A percentile compares a stretch with the other conserved stretches of the same genome.
Conservation (phyloP, 192 early-diverging fungal species). For the Helicostylum pulchrum region DNA sequence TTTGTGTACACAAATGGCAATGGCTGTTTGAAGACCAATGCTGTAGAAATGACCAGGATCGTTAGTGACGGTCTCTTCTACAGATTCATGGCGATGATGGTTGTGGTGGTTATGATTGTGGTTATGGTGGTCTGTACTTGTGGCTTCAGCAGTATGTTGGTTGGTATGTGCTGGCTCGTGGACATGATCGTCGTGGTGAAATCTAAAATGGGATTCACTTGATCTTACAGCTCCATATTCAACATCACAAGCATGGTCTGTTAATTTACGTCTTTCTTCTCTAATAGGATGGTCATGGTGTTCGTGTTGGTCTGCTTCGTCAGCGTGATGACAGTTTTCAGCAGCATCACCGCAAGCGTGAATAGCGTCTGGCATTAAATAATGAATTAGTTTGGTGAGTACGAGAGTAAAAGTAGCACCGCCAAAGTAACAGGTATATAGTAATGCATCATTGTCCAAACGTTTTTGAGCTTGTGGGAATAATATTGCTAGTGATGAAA, state of each 20-base stretch:
- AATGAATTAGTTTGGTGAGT: conserved; percentile 23
- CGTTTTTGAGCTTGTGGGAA: conserved; percentile 26
- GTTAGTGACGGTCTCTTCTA: conserved; percentile 3
- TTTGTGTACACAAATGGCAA: conserved; percentile 53
- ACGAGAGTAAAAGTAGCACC: conserved; percentile 24
- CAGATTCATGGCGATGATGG: neutral
- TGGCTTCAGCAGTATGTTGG: too few relatives aligned
- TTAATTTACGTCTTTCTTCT: neutral
- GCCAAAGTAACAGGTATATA: conserved; percentile 22
- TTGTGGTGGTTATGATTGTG: conserved; percentile 3
- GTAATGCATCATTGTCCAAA: neutral
- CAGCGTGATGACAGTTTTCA: neutral
- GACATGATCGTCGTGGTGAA: conserved; percentile 16
- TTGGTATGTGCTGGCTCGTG: neutral
- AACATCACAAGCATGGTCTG: conserved; percentile 3
- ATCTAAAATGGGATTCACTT: conserved; percentile 23
- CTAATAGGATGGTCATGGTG: neutral
- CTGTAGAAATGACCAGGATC: conserved; percentile 16
- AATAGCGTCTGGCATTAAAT: conserved; percentile 27
- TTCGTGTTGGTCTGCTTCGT: neutral
- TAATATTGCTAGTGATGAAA: conserved; percentile 30
- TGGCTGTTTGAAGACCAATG: conserved; percentile 53
- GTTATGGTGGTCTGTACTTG: neutral
- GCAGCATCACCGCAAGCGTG: conserved; percentile 23
- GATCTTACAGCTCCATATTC: conserved; percentile 24